Evolutionary conservation across 1,139 yeast genomes (phyloP).

Genomic region (Saccharomyces pastorianus): DNA sequence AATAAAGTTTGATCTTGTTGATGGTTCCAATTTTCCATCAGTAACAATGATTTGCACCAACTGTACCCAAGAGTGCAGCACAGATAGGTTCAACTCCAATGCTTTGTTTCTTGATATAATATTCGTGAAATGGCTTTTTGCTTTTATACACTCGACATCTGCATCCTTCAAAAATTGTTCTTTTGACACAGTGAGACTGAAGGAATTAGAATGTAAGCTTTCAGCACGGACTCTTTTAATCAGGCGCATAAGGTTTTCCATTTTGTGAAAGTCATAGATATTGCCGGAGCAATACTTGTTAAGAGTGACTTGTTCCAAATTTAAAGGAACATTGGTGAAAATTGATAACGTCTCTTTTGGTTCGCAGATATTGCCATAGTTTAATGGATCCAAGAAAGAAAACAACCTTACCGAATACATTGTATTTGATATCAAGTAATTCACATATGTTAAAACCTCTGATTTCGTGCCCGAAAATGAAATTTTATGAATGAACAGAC

Average conservation of each 20-base stretch:
- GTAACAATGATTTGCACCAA: conserved; percentile 64
- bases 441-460: conserved; percentile 47
- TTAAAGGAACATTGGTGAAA: conserved; percentile 36
- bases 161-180: conserved; percentile 14
- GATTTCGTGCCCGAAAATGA: conserved; percentile 45
- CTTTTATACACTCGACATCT: conserved; percentile 13
- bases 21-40: conserved; percentile 42
- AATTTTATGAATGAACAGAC: conserved; percentile 66
- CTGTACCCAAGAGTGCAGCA: conserved; percentile 77
- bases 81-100: conserved; percentile 47
- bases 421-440: conserved; percentile 40
- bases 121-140: conserved; percentile 32
- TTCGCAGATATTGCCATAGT: conserved; percentile 38
- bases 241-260: conserved; percentile 20
- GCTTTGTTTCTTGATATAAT: conserved; percentile 41
- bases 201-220: not conserved
- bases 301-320: conserved; percentile 24
- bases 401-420: conserved; percentile 51
- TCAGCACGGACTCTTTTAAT: not conserved
- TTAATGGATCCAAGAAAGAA: conserved; percentile 61
- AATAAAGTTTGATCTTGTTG: conserved; percentile 51
- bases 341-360: conserved; percentile 26
- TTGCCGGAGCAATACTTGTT: conserved; percentile 25
- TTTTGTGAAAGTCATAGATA: conserved; percentile 29
- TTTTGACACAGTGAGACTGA: conserved; percentile 8